phyloP scores from a whole-genome alignment of 2,329 filamentous ascomycete species.

The Aspergillus niger region DNA sequence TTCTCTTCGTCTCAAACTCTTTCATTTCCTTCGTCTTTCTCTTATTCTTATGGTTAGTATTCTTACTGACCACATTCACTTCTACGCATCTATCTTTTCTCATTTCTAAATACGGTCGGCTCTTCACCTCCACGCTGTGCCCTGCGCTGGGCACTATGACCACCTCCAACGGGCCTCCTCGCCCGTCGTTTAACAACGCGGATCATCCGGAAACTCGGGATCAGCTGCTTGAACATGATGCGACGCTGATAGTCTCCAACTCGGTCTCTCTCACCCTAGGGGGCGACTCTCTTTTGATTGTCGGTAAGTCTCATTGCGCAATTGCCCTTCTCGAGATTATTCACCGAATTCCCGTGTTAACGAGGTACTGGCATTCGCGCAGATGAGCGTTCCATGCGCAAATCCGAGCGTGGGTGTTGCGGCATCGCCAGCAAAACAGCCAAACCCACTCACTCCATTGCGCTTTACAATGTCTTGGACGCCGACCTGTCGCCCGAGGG shows the following conservation, averaged over 20 bases:
- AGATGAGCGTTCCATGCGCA: slow-evolving; percentile 58
- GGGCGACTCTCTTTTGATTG: slow-evolving; percentile 61
- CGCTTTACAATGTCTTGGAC: slow-evolving; percentile 84
- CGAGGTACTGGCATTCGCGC: slow-evolving; percentile 7
- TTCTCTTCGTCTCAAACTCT: slow-evolving; percentile 17
- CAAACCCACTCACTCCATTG: slow-evolving; percentile 62
- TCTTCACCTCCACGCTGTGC: background rate
- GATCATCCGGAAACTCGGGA: slow-evolving; percentile 34
- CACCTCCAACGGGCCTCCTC: slow-evolving; percentile 22
- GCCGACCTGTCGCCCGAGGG: slow-evolving; percentile 64
- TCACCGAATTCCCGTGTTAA: background rate
- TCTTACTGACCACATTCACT: background rate
- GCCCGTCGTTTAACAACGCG: slow-evolving; percentile 28
- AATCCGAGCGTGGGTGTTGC: slow-evolving; percentile 56
- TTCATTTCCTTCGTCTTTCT: slow-evolving; percentile 15
- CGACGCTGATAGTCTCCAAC: slow-evolving; percentile 57
- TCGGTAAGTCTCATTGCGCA: slow-evolving; percentile 47
- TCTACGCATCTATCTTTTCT: slow-evolving; percentile 11
- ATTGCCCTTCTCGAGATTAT: background rate
- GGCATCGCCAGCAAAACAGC: slow-evolving; percentile 52
- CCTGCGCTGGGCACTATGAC: slow-evolving; percentile 20
- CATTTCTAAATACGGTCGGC: background rate
- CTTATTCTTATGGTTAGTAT: slow-evolving; percentile 5
- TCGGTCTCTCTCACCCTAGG: slow-evolving; percentile 63
- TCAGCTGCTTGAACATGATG: slow-evolving; percentile 41